phyloP scores from a whole-genome alignment of 495 filamentous ascomycete genomes.

The Aspergillus ellipticus region DNA sequence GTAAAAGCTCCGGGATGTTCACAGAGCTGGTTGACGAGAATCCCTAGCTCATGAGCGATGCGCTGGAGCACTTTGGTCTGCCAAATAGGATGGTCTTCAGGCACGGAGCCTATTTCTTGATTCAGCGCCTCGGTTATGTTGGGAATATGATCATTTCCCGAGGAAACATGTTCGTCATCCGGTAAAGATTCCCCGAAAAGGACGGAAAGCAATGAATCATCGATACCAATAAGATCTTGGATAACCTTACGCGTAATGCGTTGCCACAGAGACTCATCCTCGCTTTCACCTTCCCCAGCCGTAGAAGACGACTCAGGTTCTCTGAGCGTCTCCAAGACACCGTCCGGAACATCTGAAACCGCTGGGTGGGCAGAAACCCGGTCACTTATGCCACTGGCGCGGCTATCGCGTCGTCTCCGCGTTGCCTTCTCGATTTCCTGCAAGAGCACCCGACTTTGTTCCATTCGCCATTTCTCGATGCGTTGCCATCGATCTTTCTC shows the following conservation, averaged over 20 bases:
- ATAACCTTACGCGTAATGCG: conserved; percentile 83
- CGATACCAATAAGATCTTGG: conserved; percentile 83
- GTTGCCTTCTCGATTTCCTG: conserved; percentile 89
- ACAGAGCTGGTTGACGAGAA: conserved; percentile 76
- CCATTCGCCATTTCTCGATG: conserved; percentile 88
- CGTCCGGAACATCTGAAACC: conserved; percentile 16
- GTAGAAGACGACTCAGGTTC: conserved; percentile 15
- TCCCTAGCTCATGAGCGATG: conserved; percentile 81
- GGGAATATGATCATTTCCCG: conserved; percentile 11
- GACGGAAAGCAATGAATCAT: conserved; percentile 76
- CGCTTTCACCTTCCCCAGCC: conserved; percentile 12
- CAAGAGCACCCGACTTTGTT: conserved; percentile 79
- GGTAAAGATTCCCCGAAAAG: conserved; percentile 83
- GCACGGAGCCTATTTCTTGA: conserved; percentile 31
- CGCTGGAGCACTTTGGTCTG: conserved; percentile 74
- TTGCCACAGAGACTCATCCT: conserved; percentile 69
- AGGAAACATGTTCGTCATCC: conserved; percentile 12
- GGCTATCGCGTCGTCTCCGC: conserved; percentile 50
- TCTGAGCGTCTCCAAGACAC: conserved; percentile 21
- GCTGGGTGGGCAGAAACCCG: conserved; percentile 15
- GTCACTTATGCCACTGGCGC: conserved; percentile 29
- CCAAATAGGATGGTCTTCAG: conserved; percentile 56
- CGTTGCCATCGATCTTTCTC: conserved; percentile 66
- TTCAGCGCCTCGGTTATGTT: conserved; percentile 34
- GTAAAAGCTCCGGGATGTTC: conserved; percentile 79